Evolutionary conservation across 2,329 filamentous ascomycete genomes (phyloP).

Genomic region (Calonectria pauciramosa): DNA sequence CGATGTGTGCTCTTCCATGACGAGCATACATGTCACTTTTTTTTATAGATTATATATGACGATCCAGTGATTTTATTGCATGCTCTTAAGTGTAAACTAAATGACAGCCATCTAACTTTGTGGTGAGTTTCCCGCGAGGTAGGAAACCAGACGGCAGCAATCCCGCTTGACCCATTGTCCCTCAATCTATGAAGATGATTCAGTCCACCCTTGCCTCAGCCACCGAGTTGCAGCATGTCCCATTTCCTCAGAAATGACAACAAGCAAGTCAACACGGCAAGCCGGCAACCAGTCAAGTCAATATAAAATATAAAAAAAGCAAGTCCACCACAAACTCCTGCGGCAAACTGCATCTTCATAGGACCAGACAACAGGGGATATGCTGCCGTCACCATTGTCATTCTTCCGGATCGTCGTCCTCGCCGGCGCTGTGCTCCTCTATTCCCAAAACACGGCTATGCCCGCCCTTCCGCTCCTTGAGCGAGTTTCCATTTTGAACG

Average conservation of each 20-base stretch:
- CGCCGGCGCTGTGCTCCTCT: conserved; percentile 66
- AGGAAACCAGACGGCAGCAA: conserved; percentile 67
- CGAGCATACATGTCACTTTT: conserved; percentile 14
- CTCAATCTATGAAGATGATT: conserved; percentile 62
- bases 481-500: conserved; percentile 60
- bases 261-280: not conserved
- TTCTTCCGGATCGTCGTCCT: conserved; percentile 77
- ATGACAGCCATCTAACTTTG: conserved; percentile 36
- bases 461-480: conserved; percentile 47
- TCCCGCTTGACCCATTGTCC: conserved; percentile 73
- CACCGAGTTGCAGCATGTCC: not conserved
- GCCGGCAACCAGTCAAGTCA: conserved; percentile 10
- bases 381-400: conserved; percentile 71
- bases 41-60: conserved; percentile 17
- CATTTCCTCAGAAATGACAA: not conserved
- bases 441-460: conserved; percentile 50
- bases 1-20: not conserved
- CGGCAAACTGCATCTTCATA: conserved; percentile 51
- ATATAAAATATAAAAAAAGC: conserved; percentile 16
- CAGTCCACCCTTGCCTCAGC: conserved; percentile 15
- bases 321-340: conserved; percentile 9
- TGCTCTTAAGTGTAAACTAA: conserved; percentile 33
- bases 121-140: conserved; percentile 53
- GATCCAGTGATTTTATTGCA: conserved; percentile 34
- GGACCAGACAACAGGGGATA: conserved; percentile 77